Evolutionary conservation across 2,329 filamentous ascomycete species (phyloP).

Genomic region (Xylariaceae sp.): DNA sequence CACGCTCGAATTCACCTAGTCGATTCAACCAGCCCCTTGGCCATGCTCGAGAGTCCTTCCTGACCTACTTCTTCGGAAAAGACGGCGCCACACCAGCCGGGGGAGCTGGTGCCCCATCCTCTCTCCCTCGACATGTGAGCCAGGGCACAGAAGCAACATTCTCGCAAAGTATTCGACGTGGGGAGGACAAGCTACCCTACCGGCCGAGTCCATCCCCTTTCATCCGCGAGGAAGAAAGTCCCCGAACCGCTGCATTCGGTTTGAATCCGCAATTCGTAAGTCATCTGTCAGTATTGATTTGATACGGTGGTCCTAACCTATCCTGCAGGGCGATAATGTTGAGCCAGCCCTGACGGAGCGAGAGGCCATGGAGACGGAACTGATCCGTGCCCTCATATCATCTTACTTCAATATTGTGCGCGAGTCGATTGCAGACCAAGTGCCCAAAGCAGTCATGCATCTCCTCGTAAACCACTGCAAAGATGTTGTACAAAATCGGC

Average conservation of each 20-base stretch:
- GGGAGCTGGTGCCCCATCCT: constrained; percentile 39
- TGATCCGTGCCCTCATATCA: constrained; percentile 92
- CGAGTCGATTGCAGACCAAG: constrained; percentile 97
- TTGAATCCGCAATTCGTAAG: constrained; percentile 60
- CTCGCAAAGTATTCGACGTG: constrained; percentile 76
- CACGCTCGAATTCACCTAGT: constrained; percentile 59
- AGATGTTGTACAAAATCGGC: constrained; percentile 93
- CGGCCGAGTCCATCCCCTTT: constrained; percentile 42
- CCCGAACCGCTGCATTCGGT: constrained; percentile 36
- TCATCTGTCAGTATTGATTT: constrained; percentile 18
- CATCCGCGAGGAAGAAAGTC: constrained; percentile 37
- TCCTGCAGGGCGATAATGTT: constrained; percentile 52
- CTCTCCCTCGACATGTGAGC: constrained; percentile 65
- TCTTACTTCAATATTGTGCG: constrained; percentile 99
- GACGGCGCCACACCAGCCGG: constrained; percentile 63
- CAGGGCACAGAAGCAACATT: constrained; percentile 79
- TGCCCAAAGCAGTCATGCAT: constrained; percentile 98
- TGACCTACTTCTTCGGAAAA: constrained; percentile 99
- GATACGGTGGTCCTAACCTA: constrained; percentile 17
- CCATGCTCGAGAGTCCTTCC: constrained; percentile 79
- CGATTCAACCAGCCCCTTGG: constrained; percentile 61
- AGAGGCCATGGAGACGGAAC: constrained; percentile 94
- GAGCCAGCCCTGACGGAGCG: constrained; percentile 91
- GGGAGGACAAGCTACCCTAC: constrained; percentile 55
- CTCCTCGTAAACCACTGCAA: constrained; percentile 97